These are phyloP conservation scores for Gossypium gossypioides DNA, from an alignment of 441 rosid species.

Conservation along the genomic window DNA sequence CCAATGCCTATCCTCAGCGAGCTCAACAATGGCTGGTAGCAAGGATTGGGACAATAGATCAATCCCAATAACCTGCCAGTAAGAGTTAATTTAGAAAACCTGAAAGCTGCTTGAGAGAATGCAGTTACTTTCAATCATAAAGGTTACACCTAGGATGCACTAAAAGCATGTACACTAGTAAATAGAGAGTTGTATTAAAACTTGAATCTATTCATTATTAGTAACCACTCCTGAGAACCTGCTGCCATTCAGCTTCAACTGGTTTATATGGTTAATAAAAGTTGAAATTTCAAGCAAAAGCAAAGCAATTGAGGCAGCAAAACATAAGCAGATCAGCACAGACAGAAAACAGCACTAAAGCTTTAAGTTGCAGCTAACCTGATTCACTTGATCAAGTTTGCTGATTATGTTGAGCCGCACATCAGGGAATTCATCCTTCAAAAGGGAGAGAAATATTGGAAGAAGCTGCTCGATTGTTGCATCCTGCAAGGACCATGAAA, in stretches of 20 bases:
- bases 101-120: neutral
- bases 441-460: conserved; percentile 86
- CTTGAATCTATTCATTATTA: conserved; percentile 1
- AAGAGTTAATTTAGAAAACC: conserved; percentile 17
- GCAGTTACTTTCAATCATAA: neutral
- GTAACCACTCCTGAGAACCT: neutral
- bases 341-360: neutral
- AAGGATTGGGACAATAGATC: conserved; percentile 88
- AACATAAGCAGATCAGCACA: neutral
- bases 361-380: conserved; percentile 39
- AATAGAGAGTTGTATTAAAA: neutral
- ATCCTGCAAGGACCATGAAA: conserved; percentile 44
- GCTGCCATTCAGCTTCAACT: neutral
- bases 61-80: conserved; percentile 79
- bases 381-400: conserved; percentile 98
- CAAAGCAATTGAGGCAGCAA: neutral
- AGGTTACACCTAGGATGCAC: neutral
- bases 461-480: conserved; percentile 92
- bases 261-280: neutral
- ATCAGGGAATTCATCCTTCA: conserved; percentile 95
- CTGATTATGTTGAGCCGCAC: conserved; percentile 88
- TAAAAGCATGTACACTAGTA: neutral
- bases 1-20: conserved; percentile 99
- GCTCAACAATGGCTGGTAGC: conserved; percentile 94
- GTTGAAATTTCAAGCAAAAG: neutral